These are phyloP conservation scores for Aspergillus awamori DNA, from an alignment of 2,329 filamentous ascomycete species.

Conservation along the genomic window DNA sequence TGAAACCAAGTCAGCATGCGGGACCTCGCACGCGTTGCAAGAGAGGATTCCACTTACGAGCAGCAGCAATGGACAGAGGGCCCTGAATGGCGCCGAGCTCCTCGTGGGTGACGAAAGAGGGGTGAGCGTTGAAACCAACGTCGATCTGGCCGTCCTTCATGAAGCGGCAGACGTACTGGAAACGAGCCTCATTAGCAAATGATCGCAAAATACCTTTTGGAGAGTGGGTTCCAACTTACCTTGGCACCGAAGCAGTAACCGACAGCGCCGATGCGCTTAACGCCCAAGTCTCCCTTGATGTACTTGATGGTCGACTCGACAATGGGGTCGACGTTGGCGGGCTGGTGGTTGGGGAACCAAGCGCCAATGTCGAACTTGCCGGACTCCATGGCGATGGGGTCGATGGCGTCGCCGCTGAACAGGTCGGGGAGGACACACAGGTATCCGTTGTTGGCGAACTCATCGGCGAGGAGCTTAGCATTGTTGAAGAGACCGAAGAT, in stretches of 20 bases:
- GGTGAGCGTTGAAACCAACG: slow-evolving; percentile 74
- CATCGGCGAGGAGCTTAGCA: slow-evolving; percentile 69
- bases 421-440: slow-evolving; percentile 69
- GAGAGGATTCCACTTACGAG: slow-evolving; percentile 38
- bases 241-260: slow-evolving; percentile 80
- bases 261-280: slow-evolving; percentile 64
- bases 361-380: slow-evolving; percentile 53
- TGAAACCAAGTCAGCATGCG: slow-evolving; percentile 11
- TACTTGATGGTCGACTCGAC: slow-evolving; percentile 56
- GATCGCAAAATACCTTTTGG: neutral
- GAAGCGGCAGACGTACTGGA: slow-evolving; percentile 69
- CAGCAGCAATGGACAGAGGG: slow-evolving; percentile 67
- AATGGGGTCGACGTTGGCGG: slow-evolving; percentile 55
- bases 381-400: slow-evolving; percentile 53
- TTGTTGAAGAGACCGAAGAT: slow-evolving; percentile 64
- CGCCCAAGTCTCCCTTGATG: slow-evolving; percentile 58
- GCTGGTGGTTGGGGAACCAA: slow-evolving; percentile 56
- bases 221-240: slow-evolving; percentile 41
- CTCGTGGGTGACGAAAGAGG: slow-evolving; percentile 70
- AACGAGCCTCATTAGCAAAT: slow-evolving; percentile 11
- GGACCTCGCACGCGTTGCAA: neutral
- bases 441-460: slow-evolving; percentile 74
- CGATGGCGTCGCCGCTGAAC: slow-evolving; percentile 67
- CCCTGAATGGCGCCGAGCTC: slow-evolving; percentile 68
- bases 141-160: slow-evolving; percentile 64